These are phyloP conservation scores for Xylariaceae sp. DNA, from an alignment of 2,329 filamentous ascomycete genomes.

Conservation along the genomic window DNA sequence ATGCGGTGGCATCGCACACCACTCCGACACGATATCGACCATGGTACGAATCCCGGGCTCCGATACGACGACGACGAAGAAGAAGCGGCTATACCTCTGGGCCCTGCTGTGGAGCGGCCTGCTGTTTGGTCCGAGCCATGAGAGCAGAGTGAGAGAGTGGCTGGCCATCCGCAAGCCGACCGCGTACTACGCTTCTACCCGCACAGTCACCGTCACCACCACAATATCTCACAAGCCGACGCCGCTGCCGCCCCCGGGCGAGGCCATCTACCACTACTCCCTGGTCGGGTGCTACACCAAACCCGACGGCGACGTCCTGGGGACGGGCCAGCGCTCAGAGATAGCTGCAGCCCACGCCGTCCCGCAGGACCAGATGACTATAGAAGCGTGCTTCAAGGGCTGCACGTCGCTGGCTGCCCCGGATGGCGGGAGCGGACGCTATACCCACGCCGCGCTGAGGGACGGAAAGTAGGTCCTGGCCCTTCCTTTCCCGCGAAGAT, in stretches of 20 bases:
- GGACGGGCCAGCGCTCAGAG: conserved; percentile 9
- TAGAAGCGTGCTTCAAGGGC: conserved; percentile 15
- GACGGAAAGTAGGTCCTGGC: conserved; percentile 18
- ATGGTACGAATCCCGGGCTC: conserved; percentile 10
- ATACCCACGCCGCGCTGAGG: conserved; percentile 15
- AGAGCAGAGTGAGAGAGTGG: conserved; percentile 9
- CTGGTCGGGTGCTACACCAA: conserved; percentile 20
- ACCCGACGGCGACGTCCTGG: conserved; percentile 14
- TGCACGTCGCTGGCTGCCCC: conserved; percentile 9
- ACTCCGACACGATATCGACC: conserved; percentile 11
- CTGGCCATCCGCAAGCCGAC: conserved; percentile 12
- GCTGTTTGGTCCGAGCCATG: conserved; percentile 11
- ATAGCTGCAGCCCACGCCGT: conserved; percentile 9
- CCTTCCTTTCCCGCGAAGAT: neutral
- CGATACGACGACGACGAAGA: no score
- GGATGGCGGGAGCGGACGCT: conserved; percentile 4
- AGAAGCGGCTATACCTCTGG: conserved; percentile 12
- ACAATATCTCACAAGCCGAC: conserved; percentile 22
- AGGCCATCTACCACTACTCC: no score
- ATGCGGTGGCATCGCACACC: conserved; percentile 15
- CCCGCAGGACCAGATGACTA: conserved; percentile 12
- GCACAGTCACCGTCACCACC: conserved; percentile 20
- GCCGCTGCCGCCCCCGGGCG: conserved; percentile 9
- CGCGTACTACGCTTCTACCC: no score
- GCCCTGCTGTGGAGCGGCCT: conserved; percentile 14